Evolutionary conservation across 306 rosid genomes (phyloP).

Genomic region (Medicago arabica): DNA sequence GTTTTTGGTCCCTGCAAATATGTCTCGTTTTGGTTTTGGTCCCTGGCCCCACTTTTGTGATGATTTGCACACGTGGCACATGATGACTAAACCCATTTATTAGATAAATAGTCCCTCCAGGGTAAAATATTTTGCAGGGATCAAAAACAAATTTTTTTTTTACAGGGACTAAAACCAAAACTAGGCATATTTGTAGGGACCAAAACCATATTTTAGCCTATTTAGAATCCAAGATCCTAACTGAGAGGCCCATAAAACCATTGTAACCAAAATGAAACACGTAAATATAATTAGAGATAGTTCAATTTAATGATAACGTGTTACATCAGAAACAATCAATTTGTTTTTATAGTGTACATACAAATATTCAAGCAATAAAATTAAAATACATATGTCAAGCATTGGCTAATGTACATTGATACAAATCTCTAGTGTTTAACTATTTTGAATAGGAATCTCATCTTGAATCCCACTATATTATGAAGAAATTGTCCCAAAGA

Average conservation of each 20-base stretch:
- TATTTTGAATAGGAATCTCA: neutral
- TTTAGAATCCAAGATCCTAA: constrained; percentile 17
- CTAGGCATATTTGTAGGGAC: too few relatives aligned
- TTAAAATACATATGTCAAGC: constrained; percentile 12
- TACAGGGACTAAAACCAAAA: too few relatives aligned
- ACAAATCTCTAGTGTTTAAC: neutral
- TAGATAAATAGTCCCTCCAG: too few relatives aligned
- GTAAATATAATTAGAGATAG: constrained; percentile 15
- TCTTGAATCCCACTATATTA: neutral
- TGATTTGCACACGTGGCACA: too few relatives aligned
- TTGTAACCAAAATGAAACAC: constrained; percentile 2
- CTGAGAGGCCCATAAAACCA: neutral
- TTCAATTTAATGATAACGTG: constrained; percentile 14
- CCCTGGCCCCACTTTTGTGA: too few relatives aligned
- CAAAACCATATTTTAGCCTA: too few relatives aligned
- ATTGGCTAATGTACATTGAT: neutral
- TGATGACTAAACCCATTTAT: too few relatives aligned
- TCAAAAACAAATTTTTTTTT: too few relatives aligned
- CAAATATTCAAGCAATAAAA: neutral
- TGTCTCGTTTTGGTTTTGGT: too few relatives aligned
- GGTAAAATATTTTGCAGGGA: too few relatives aligned
- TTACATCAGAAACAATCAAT: neutral
- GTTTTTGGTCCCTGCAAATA: too few relatives aligned
- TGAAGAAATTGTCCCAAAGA: neutral
- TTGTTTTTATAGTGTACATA: neutral